A percentile compares a stretch with the other conserved stretches of the same genome.
These are phyloP conservation scores for Aureobasidium sp. DNA, from an alignment of 2,329 filamentous ascomycete species.

Conservation along the genomic window DNA sequence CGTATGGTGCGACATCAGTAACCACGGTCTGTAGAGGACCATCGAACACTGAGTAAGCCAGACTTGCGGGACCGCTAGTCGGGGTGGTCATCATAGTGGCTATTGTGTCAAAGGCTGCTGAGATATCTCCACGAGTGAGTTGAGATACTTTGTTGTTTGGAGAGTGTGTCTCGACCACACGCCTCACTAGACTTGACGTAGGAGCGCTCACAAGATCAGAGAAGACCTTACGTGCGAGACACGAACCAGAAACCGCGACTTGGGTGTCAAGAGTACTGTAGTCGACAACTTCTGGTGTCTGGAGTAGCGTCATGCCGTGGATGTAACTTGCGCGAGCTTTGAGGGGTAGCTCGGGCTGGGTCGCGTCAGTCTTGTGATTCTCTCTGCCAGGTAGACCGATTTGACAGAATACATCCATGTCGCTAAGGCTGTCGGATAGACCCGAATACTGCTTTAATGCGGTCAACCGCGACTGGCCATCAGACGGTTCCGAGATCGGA, in stretches of 20 bases:
- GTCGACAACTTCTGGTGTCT: constrained; percentile 43
- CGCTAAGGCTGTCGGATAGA: constrained; percentile 56
- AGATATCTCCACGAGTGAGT: constrained; percentile 34
- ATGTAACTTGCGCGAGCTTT: constrained; percentile 51
- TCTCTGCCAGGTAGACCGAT: constrained; percentile 37
- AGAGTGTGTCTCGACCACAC: constrained; percentile 11
- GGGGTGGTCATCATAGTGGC: constrained; percentile 33
- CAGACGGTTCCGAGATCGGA: not conserved
- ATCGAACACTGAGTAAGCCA: constrained; percentile 71
- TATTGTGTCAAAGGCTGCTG: constrained; percentile 47
- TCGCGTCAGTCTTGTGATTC: constrained; percentile 44
- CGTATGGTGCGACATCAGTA: constrained; percentile 78
- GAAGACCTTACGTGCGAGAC: constrained; percentile 19
- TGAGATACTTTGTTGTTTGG: constrained; percentile 26
- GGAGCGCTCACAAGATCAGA: constrained; percentile 20
- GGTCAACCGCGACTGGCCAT: constrained; percentile 11
- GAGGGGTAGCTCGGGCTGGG: constrained; percentile 50
- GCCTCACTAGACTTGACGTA: constrained; percentile 20
- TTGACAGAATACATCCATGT: constrained; percentile 55
- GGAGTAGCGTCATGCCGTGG: constrained; percentile 47
- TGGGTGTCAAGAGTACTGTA: constrained; percentile 35
- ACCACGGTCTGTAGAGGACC: constrained; percentile 59
- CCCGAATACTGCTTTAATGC: constrained; percentile 47
- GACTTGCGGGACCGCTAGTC: constrained; percentile 27
- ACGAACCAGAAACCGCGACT: constrained; percentile 27